Percentiles rank a stretch among this genome's conserved stretches.
phyloP scores from a whole-genome alignment of 495 filamentous ascomycete species.

The Lichenothelia convexa region DNA sequence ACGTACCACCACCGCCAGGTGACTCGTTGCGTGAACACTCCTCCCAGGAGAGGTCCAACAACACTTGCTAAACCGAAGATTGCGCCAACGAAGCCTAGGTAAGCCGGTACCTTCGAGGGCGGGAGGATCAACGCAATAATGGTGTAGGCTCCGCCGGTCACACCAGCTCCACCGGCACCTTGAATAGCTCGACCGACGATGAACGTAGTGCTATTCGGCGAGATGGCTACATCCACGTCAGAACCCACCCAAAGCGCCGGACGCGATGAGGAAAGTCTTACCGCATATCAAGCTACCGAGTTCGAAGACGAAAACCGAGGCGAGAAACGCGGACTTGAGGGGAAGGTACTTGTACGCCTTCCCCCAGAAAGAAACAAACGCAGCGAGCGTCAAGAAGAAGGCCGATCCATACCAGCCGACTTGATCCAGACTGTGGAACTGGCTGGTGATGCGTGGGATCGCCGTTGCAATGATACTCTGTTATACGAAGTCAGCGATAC shows the following conservation, averaged over 20 bases:
- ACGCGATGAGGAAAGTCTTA: neutral
- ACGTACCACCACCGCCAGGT: slow-evolving; percentile 32
- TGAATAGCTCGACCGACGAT: slow-evolving; percentile 15
- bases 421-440: slow-evolving; percentile 29
- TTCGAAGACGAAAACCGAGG: slow-evolving; percentile 5
- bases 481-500: neutral
- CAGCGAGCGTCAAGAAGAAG: slow-evolving; percentile 35
- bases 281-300: slow-evolving; percentile 10
- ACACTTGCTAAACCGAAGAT: slow-evolving; percentile 25
- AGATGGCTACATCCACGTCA: slow-evolving; percentile 1
- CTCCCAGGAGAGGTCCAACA: slow-evolving; percentile 30
- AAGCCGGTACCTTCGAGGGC: slow-evolving; percentile 20
- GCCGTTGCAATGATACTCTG: slow-evolving; percentile 23
- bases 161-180: slow-evolving; percentile 14
- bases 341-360: slow-evolving; percentile 35
- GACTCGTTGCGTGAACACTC: slow-evolving; percentile 26
- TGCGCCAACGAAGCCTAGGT: slow-evolving; percentile 24
- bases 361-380: slow-evolving; percentile 34
- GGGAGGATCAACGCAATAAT: slow-evolving; percentile 17
- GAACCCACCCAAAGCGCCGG: neutral
- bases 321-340: slow-evolving; percentile 24
- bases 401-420: slow-evolving; percentile 39
- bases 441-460: slow-evolving; percentile 31
- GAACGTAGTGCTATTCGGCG: slow-evolving; percentile 9
- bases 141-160: slow-evolving; percentile 13